Base-by-base conservation (phyloP, 2,329 filamentous ascomycete genomes). In the Colletotrichum destructivum region DNA sequence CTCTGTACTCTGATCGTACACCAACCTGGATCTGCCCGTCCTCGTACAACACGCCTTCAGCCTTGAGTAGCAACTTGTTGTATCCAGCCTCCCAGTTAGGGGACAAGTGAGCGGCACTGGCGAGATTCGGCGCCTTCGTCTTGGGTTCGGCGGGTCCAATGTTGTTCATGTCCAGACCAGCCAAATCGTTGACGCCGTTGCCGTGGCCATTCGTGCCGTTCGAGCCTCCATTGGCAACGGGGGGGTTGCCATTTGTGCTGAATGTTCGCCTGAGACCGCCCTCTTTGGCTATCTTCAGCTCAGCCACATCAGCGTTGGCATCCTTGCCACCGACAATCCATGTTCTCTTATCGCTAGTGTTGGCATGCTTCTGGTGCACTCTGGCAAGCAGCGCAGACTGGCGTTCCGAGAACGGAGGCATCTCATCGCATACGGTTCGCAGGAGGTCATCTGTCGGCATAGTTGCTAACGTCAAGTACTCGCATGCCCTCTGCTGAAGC, bases 301-400 rank as follows among this genome's bases (percentile, higher is more conserved):
- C 95, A 67, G 91, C 89, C 55, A 91, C 87, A 78, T 97, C 94
- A 1, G 90, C 86, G 79, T 98, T 98, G 69, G 95, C 96, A 79
- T 97, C 95, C 84, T 98, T 98, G 72, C 95, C 96, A 73, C 96
- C 96, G n/a, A 98, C 94, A 35, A 98, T 92, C 96, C 96, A 99
- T 2, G 96, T 98, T 73, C 96, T 90, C 84, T 97, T 97, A 81
- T 99, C 96, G 79, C 94, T 97, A 16, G 94, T 96, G 72, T 93
- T 94, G 59, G 93, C 93, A 78, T 97, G 95, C 84, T 97, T 98
- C 82, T 98, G 95, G 82, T 99, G 96, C 61, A 99, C 88, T 69
- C 96, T 90, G 49, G 96, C 98, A 13, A 99, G 87, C 38, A 99
- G 86, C 1, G 96, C 96, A 6, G 96, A 98, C 70, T 97, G 92